phyloP scores from a whole-genome alignment of 331 rosid species.

The Telfairia occidentalis region DNA sequence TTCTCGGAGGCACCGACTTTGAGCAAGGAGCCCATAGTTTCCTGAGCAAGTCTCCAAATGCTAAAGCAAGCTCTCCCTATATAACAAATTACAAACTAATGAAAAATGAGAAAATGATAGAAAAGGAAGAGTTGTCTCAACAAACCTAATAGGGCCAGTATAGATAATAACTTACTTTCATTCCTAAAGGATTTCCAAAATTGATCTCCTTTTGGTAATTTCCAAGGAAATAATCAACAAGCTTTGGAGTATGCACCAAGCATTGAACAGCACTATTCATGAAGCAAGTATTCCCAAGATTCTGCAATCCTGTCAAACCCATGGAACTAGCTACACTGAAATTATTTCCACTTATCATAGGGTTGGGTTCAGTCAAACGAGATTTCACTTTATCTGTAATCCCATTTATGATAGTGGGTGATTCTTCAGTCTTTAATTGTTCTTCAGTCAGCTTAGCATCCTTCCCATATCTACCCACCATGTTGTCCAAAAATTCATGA shows the following conservation, averaged over 20 bases:
- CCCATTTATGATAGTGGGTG: slow-evolving; percentile 36
- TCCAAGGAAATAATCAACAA: slow-evolving; percentile 69
- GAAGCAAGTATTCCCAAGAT: slow-evolving; percentile 94
- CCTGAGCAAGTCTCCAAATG: slow-evolving; percentile 81
- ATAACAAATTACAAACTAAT: slow-evolving; percentile 7
- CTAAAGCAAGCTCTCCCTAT: slow-evolving; percentile 85
- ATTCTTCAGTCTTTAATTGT: slow-evolving; percentile 27
- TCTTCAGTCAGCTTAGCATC: slow-evolving; percentile 29
- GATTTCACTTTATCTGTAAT: slow-evolving; percentile 28
- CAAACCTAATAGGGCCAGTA: slow-evolving; percentile 4
- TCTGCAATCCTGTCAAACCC: slow-evolving; percentile 75
- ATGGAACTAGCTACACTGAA: slow-evolving; percentile 34
- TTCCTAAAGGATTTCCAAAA: slow-evolving; percentile 67
- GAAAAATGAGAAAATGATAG: not conserved
- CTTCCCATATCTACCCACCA: slow-evolving; percentile 23
- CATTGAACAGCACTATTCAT: slow-evolving; percentile 91
- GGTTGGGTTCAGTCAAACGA: slow-evolving; percentile 15
- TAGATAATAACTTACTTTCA: slow-evolving; percentile 43
- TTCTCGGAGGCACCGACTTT: slow-evolving; percentile 48
- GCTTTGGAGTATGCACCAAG: slow-evolving; percentile 68
- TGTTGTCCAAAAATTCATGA: slow-evolving; percentile 41
- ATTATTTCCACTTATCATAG: slow-evolving; percentile 26
- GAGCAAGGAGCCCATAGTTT: slow-evolving; percentile 69
- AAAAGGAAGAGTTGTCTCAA: slow-evolving; percentile 1
- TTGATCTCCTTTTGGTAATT: slow-evolving; percentile 69